These are phyloP conservation scores for Nidula microcarpa DNA, from an alignment of 768 basidiomycete genomes.

Conservation along the genomic window DNA sequence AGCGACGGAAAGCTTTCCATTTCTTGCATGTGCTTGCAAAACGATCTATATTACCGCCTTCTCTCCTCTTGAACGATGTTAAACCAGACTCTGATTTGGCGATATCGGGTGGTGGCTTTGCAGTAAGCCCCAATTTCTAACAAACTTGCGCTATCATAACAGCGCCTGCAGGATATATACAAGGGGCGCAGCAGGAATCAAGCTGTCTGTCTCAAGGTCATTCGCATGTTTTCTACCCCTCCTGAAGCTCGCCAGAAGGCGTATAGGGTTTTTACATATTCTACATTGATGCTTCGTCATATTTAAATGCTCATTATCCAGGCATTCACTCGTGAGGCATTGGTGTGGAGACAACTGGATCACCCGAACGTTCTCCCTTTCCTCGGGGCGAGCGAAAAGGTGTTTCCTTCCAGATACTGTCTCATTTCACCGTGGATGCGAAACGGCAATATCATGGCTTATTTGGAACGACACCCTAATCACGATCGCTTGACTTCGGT, in stretches of 20 bases:
- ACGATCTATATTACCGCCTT: conserved; percentile 12
- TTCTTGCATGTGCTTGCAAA: too few relatives aligned
- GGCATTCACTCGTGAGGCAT: conserved; percentile 16
- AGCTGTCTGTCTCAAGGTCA: conserved; percentile 14
- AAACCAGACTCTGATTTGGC: conserved; percentile 5
- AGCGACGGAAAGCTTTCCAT: too few relatives aligned
- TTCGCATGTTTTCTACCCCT: conserved; percentile 12
- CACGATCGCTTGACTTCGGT: conserved; percentile 19
- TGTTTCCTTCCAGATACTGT: conserved; percentile 9
- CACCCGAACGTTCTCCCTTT: conserved; percentile 22
- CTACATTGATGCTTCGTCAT: background rate
- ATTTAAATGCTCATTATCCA: background rate
- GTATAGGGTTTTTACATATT: conserved; percentile 6
- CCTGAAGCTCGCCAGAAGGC: conserved; percentile 7
- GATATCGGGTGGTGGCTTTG: conserved; percentile 22
- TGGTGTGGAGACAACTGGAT: conserved; percentile 17
- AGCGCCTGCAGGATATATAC: conserved; percentile 13
- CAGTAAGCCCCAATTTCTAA: conserved; percentile 7
- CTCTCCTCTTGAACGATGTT: conserved; percentile 13
- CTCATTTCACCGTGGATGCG: conserved; percentile 20
- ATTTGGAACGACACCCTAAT: conserved; percentile 17
- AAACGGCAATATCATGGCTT: conserved; percentile 15
- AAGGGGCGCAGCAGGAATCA: conserved; percentile 6
- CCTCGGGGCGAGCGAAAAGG: conserved; percentile 12
- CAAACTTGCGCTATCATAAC: background rate